Conservation (phyloP, 1,284 basidiomycete species). For the Bjerkandera adusta region DNA sequence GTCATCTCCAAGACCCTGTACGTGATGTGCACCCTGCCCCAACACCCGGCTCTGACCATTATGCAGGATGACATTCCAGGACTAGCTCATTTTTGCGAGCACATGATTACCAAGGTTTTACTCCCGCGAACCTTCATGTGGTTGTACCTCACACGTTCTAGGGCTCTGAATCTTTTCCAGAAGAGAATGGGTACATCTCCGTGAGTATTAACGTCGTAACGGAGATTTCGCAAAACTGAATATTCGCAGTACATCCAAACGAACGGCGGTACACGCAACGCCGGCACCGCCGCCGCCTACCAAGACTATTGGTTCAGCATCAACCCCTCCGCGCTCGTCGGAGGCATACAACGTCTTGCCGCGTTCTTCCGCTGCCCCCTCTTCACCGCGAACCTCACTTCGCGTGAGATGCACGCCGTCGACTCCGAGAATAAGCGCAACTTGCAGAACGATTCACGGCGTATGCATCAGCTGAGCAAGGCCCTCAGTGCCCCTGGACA, state of each 20-base stretch:
- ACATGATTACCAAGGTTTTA: slow-evolving; percentile 44
- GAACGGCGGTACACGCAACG: slow-evolving; percentile 63
- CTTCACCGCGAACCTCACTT: slow-evolving; percentile 59
- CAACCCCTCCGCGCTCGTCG: slow-evolving; percentile 44
- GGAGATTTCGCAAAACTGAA: not conserved
- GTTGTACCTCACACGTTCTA: slow-evolving; percentile 22
- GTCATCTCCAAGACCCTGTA: slow-evolving; percentile 62
- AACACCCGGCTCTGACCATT: not conserved
- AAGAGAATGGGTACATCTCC: slow-evolving; percentile 54
- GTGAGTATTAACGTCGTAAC: slow-evolving; percentile 19
- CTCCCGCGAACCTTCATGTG: slow-evolving; percentile 13
- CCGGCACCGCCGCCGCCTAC: slow-evolving; percentile 59
- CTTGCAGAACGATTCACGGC: slow-evolving; percentile 59
- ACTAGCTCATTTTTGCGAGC: slow-evolving; percentile 59
- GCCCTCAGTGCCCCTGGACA: slow-evolving; percentile 46
- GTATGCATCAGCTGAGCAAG: slow-evolving; percentile 65
- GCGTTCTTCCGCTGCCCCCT: slow-evolving; percentile 69
- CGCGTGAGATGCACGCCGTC: slow-evolving; percentile 69
- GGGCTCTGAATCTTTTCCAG: slow-evolving; percentile 45
- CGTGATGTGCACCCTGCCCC: slow-evolving; percentile 18
- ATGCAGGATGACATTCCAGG: slow-evolving; percentile 40
- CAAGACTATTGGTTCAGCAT: slow-evolving; percentile 69
- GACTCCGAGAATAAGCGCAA: slow-evolving; percentile 75
- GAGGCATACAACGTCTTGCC: slow-evolving; percentile 60
- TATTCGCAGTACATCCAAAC: slow-evolving; percentile 46